Evolutionary conservation across 371 early-diverging fungal species (phyloP).

Genomic region (Dichotomocladium elegans): DNA sequence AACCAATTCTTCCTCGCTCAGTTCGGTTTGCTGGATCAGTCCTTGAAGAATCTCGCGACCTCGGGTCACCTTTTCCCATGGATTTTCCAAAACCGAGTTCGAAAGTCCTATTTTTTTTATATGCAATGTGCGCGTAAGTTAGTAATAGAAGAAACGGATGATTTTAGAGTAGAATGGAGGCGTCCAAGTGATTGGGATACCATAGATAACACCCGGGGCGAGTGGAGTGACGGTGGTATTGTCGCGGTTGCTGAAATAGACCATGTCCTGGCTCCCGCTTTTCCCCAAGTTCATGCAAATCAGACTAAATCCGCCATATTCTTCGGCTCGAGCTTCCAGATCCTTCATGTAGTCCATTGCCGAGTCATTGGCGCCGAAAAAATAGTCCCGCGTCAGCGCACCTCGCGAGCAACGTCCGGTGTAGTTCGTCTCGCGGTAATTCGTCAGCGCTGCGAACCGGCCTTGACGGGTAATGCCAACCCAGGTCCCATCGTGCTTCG

Average conservation of each 20-base stretch:
- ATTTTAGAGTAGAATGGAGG: too few species aligned
- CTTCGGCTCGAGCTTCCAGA: constrained; percentile 15
- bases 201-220: constrained; percentile 26
- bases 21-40: constrained; percentile 16
- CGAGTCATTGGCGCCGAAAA: constrained; percentile 11
- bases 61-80: constrained; percentile 53
- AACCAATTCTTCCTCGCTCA: constrained; percentile 27
- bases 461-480: constrained; percentile 53
- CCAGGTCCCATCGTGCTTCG: constrained; percentile 50
- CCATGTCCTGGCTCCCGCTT: constrained; percentile 19
- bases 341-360: constrained; percentile 21
- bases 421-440: constrained; percentile 47
- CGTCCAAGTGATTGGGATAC: constrained; percentile 9
- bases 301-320: constrained; percentile 53
- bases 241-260: constrained; percentile 40
- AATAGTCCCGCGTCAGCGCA: constrained; percentile 40
- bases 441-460: constrained; percentile 54
- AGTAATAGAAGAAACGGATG: too few species aligned
- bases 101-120: constrained; percentile 49
- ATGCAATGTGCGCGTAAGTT: too few species aligned
- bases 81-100: constrained; percentile 39
- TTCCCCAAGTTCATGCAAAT: constrained; percentile 44
- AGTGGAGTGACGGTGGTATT: constrained; percentile 15
- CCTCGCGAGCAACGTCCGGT: constrained; percentile 49
- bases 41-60: constrained; percentile 31